These are phyloP conservation scores for Takashimella tepidaria DNA, from an alignment of 1,284 basidiomycete species.

Conservation along the genomic window DNA sequence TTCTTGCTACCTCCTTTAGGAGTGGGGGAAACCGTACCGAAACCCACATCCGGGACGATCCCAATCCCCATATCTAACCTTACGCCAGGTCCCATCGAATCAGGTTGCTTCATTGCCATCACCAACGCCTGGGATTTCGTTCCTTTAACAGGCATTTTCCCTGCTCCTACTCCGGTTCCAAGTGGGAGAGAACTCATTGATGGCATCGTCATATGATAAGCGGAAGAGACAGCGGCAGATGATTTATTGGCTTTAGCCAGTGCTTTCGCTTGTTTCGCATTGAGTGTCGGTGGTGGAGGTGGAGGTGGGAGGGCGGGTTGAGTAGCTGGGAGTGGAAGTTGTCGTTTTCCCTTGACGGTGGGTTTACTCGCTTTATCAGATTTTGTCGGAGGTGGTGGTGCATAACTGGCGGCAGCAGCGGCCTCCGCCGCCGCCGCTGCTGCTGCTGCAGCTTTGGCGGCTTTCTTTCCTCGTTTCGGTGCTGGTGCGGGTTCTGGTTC, in stretches of 20 bases:
- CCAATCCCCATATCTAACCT: no score
- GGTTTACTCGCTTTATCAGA: no score
- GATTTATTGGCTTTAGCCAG: not conserved
- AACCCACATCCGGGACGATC: no score
- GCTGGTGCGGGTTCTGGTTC: conserved; percentile 11
- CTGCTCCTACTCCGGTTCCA: conserved; percentile 3
- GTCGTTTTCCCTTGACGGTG: conserved; percentile 1
- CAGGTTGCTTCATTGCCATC: conserved; percentile 11
- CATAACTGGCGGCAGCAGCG: no score
- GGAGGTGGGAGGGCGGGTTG: no score
- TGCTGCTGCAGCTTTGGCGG: not conserved
- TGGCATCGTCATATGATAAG: no score
- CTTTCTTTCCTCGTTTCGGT: conserved; percentile 16
- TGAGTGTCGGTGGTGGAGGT: no score
- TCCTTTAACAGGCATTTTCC: conserved; percentile 11
- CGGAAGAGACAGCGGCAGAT: no score
- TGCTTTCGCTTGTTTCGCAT: conserved; percentile 1
- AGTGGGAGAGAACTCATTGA: no score
- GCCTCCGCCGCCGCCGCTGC: not conserved
- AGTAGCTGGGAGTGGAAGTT: no score
- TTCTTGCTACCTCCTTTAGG: conserved; percentile 5
- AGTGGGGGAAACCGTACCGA: no score
- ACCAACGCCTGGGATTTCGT: conserved; percentile 18
- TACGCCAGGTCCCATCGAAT: not conserved
- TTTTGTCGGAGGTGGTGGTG: no score